Conservation (phyloP, 495 filamentous ascomycete species). For the Penicillium cataractarum region DNA sequence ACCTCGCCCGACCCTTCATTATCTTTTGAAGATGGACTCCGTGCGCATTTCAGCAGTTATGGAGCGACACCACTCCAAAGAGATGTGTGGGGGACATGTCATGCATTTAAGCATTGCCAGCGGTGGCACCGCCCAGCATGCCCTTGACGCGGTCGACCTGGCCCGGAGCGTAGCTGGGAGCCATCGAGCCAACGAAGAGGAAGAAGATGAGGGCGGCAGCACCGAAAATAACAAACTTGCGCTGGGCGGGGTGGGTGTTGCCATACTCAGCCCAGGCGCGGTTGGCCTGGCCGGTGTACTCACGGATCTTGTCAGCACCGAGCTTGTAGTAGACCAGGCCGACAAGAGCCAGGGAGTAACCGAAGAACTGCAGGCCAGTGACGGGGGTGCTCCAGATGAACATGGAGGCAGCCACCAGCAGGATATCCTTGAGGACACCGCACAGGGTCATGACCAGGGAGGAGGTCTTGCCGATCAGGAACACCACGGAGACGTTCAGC, state of each 20-base stretch:
- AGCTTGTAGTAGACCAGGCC: constrained; percentile 98
- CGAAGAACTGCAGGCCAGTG: constrained; percentile 84
- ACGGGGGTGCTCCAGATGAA: constrained; percentile 86
- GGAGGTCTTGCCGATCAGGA: constrained; percentile 96
- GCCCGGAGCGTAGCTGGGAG: constrained; percentile 49
- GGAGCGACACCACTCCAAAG: not conserved
- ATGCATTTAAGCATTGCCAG: constrained; percentile 39
- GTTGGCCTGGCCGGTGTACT: constrained; percentile 67
- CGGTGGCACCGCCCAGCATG: constrained; percentile 46
- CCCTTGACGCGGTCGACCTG: constrained; percentile 45
- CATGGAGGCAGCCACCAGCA: constrained; percentile 89
- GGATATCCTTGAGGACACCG: constrained; percentile 97
- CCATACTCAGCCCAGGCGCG: constrained; percentile 88
- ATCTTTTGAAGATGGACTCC: not conserved
- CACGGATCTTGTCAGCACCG: constrained; percentile 80
- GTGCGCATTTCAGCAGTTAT: constrained; percentile 4
- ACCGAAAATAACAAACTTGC: constrained; percentile 73
- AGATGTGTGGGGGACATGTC: not conserved
- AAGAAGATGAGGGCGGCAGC: constrained; percentile 65
- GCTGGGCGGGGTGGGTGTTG: constrained; percentile 67
- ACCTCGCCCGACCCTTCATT: too few relatives aligned
- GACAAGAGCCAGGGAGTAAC: constrained; percentile 86
- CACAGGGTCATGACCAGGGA: constrained; percentile 95
- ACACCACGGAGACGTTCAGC: constrained; percentile 91
- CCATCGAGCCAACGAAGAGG: constrained; percentile 66